phyloP scores from a whole-genome alignment of 345 rosid species.

The Sonneratia caseolaris region DNA sequence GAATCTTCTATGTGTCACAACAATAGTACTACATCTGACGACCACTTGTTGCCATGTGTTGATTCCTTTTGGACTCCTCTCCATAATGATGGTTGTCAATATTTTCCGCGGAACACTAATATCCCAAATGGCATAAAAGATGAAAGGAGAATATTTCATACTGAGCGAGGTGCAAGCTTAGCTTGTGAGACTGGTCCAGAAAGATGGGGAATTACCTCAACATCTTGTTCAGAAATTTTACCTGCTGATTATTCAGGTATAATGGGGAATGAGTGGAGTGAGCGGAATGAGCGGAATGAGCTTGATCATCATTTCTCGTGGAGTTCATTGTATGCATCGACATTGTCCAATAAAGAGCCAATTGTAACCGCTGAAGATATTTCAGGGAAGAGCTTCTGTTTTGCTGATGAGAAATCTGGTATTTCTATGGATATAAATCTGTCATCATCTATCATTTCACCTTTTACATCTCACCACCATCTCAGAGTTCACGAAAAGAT shows the following conservation, averaged over 20 bases:
- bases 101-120: conserved; percentile 25
- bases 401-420: conserved; percentile 18
- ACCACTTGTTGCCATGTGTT: conserved; percentile 13
- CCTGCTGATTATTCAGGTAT: conserved; percentile 24
- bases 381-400: conserved; percentile 10
- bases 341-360: conserved; percentile 12
- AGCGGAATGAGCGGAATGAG: conserved; percentile 21
- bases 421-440: conserved; percentile 23
- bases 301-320: conserved; percentile 15
- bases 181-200: conserved; percentile 22
- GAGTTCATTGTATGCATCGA: conserved; percentile 18
- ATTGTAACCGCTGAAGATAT: conserved; percentile 14
- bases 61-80: conserved; percentile 15
- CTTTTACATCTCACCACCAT: conserved; percentile 14
- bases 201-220: conserved; percentile 10
- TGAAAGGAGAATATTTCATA: conserved; percentile 29
- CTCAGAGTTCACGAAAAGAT: conserved; percentile 12
- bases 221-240: conserved; percentile 22
- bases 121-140: conserved; percentile 25
- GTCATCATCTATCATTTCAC: conserved; percentile 18
- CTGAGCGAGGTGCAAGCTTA: conserved; percentile 25
- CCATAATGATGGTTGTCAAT: conserved; percentile 16
- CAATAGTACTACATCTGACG: conserved; percentile 24
- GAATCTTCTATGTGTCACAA: conserved; percentile 28
- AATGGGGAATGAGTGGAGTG: conserved; percentile 15